These are phyloP conservation scores for Peronospora belbahrii DNA, from an alignment of 352 stramenopile genomes.

Conservation along the genomic window DNA sequence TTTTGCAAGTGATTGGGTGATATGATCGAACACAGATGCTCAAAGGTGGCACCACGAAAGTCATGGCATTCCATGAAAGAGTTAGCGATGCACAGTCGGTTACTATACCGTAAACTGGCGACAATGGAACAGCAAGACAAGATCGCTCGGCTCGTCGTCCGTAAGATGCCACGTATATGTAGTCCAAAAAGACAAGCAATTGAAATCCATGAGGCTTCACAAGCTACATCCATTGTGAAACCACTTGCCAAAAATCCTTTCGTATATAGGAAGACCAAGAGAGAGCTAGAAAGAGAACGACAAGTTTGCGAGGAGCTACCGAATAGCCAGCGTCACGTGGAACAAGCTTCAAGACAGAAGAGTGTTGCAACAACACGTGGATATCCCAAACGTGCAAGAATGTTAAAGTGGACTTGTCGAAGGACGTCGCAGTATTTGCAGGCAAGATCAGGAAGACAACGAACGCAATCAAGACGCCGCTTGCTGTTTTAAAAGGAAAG, in stretches of 20 bases:
- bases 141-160: slow-evolving; percentile 5
- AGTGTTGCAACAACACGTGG: neutral
- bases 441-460: slow-evolving; percentile 10
- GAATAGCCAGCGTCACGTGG: slow-evolving; percentile 13
- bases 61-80: slow-evolving; percentile 22
- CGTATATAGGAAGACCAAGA: slow-evolving; percentile 50
- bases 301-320: slow-evolving; percentile 10
- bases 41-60: slow-evolving; percentile 37
- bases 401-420: slow-evolving; percentile 18
- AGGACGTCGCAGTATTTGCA: slow-evolving; percentile 6
- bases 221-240: slow-evolving; percentile 5
- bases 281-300: slow-evolving; percentile 42
- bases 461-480: slow-evolving; percentile 24
- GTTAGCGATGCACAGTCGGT: slow-evolving; percentile 32
- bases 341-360: neutral
- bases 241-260: slow-evolving; percentile 29
- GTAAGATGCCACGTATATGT: slow-evolving; percentile 12
- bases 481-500: slow-evolving; percentile 31
- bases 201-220: slow-evolving; percentile 2
- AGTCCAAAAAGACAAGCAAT: slow-evolving; percentile 2
- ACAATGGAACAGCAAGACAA: slow-evolving; percentile 36
- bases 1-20: neutral
- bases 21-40: slow-evolving; percentile 24
- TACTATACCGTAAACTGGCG: slow-evolving; percentile 25
- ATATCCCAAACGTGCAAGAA: slow-evolving; percentile 15